Base-by-base conservation (phyloP, 257 asterid species). In the Solanum neorickii region DNA sequence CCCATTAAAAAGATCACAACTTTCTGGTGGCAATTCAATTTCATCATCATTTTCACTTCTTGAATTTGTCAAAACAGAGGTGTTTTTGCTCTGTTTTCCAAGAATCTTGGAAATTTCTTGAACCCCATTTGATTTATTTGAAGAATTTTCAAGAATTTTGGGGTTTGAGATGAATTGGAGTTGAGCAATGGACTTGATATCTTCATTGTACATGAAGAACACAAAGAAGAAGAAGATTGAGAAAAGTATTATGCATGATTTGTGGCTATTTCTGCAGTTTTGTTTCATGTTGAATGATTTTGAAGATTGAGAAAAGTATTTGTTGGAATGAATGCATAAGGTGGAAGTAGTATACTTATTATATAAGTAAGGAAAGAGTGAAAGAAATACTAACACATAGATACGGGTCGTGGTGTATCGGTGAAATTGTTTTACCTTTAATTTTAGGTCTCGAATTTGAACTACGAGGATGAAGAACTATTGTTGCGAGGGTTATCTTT, bases 131-230 rank as follows among this genome's bases (percentile, higher is more conserved):
- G 86, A 80, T 69, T 52, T 91, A 75, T 75, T 75, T 75, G 83
- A 75, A 41, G 59, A 73, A 0, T 73, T 0, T 91, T 93, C 91
- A 69, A 90, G 94, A 47, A 86, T 0, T 52, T 90, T 91, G 5
- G 94, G 93, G 15, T 90, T 85, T 3, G 95, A 49, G 1, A 70
- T 92, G 14, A 94, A 93, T 1, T 98, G 96, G 87, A 92, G 94
- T 6, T 93, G 94, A 1, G 99, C 94, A 20, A 94, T 89, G 88
- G 98, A 94, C 76, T 92, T 96, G 12, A 93, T 92, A 80, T 96
- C 98, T 59, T 95, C 98, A 18, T 86, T 93, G 91, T 96, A 96
- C 94, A 94, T 92, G 91, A 96, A 93, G 60, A 95, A 92, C 9
- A 96, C 96, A 49, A 93, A 93, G 18, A 95, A 88, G 16, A 94